Evolutionary conservation across 2,329 filamentous ascomycete species (phyloP).

Genomic region (Exophiala mesophila): DNA sequence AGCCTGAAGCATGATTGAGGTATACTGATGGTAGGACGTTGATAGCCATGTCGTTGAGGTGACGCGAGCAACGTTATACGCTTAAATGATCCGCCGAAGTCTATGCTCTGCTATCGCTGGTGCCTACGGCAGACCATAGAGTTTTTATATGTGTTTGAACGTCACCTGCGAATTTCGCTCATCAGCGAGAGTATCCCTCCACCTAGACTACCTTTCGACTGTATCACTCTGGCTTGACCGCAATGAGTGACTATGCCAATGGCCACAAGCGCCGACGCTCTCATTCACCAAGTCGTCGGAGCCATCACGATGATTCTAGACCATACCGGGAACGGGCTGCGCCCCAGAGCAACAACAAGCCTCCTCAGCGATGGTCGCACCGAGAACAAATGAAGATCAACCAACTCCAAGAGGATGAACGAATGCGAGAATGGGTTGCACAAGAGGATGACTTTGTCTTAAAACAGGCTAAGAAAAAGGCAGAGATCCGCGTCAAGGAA

Average conservation of each 20-base stretch:
- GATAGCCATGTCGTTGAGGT: no score
- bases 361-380: constrained; percentile 22
- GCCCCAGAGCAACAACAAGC: constrained; percentile 7
- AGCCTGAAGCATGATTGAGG: no score
- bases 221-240: constrained; percentile 25
- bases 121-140: no score
- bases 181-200: no score
- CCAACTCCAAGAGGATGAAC: constrained; percentile 67
- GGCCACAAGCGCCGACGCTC: constrained; percentile 37
- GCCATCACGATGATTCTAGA: constrained; percentile 25
- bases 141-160: no score
- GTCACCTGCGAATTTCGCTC: background rate
- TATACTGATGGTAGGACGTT: no score
- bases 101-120: no score
- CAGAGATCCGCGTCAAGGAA: constrained; percentile 87
- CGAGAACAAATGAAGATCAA: constrained; percentile 46
- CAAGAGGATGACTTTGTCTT: constrained; percentile 95
- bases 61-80: no score
- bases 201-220: no score
- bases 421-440: constrained; percentile 77
- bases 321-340: constrained; percentile 15
- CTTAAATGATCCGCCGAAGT: no score
- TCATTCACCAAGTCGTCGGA: constrained; percentile 38
- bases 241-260: constrained; percentile 24
- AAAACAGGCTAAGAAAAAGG: constrained; percentile 97